These are phyloP conservation scores for Tetrapisispora taiwanensis DNA, from an alignment of 805 yeast genomes.

Conservation along the genomic window DNA sequence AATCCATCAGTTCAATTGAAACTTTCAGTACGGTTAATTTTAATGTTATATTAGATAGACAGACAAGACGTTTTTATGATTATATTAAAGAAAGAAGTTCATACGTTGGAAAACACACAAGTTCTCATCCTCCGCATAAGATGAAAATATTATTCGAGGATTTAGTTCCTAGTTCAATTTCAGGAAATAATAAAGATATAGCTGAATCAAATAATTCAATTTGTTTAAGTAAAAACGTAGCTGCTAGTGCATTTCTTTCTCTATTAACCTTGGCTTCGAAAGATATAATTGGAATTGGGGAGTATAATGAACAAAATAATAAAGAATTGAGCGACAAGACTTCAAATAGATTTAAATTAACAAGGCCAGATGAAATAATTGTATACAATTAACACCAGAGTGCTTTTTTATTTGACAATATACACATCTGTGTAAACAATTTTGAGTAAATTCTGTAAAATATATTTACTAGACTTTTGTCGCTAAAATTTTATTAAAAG, in stretches of 20 bases:
- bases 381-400: background rate
- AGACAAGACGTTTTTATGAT: slow-evolving; percentile 22
- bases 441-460: background rate
- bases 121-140: slow-evolving; percentile 11
- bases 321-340: background rate
- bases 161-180: slow-evolving; percentile 19
- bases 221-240: slow-evolving; percentile 15
- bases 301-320: background rate
- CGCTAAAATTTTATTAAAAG: no score
- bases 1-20: background rate
- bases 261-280: slow-evolving; percentile 22
- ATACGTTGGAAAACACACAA: slow-evolving; percentile 13
- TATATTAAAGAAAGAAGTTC: slow-evolving; percentile 19
- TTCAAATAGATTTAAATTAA: background rate
- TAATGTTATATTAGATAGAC: slow-evolving; percentile 12
- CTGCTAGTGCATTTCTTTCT: slow-evolving; percentile 26
- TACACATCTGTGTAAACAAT: no score
- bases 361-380: slow-evolving; percentile 4
- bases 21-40: background rate
- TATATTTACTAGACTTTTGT: no score
- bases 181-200: slow-evolving; percentile 2
- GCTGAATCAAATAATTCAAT: background rate
- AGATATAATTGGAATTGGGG: slow-evolving; percentile 9
- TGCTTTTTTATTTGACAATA: no score
- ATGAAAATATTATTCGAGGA: slow-evolving; percentile 20